phyloP scores from a whole-genome alignment of 2,329 filamentous ascomycete genomes.

The Xylaria sp. region DNA sequence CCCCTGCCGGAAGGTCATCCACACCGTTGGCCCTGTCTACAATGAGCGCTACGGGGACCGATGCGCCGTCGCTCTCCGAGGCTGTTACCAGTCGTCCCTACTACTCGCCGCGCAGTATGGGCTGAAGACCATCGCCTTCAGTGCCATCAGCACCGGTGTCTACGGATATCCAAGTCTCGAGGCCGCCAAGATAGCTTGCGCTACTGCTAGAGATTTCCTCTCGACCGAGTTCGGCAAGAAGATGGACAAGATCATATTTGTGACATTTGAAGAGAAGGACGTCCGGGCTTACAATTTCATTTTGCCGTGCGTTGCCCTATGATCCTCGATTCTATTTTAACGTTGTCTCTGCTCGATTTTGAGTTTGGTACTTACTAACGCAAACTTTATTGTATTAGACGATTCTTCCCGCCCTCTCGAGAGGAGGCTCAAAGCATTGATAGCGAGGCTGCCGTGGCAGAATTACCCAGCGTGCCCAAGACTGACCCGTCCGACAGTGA shows the following conservation, averaged over 20 bases:
- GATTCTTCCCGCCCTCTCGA: conserved; percentile 38
- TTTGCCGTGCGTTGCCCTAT: conserved; percentile 70
- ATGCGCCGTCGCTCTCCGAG: conserved; percentile 55
- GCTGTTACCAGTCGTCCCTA: conserved; percentile 75
- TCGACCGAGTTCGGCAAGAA: conserved; percentile 51
- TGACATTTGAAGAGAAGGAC: conserved; percentile 82
- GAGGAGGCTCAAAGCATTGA: conserved; percentile 32
- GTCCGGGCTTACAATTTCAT: conserved; percentile 71
- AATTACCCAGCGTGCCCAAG: conserved; percentile 46
- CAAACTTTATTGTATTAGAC: conserved; percentile 19
- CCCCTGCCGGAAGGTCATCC: conserved; percentile 80
- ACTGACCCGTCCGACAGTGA: conserved; percentile 42
- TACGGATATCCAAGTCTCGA: conserved; percentile 82
- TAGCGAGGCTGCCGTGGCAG: conserved; percentile 36
- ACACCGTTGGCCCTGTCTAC: conserved; percentile 89
- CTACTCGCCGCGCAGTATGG: conserved; percentile 71
- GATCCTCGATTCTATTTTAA: background rate
- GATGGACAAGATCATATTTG: conserved; percentile 81
- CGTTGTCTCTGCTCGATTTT: no score
- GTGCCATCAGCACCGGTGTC: conserved; percentile 83
- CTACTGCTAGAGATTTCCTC: conserved; percentile 62
- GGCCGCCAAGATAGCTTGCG: conserved; percentile 75
- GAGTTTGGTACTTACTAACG: background rate
- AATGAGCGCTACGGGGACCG: conserved; percentile 45
- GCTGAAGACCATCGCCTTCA: conserved; percentile 79